These are phyloP conservation scores for Podospora appendiculata DNA, from an alignment of 495 filamentous ascomycete species.

Conservation along the genomic window DNA sequence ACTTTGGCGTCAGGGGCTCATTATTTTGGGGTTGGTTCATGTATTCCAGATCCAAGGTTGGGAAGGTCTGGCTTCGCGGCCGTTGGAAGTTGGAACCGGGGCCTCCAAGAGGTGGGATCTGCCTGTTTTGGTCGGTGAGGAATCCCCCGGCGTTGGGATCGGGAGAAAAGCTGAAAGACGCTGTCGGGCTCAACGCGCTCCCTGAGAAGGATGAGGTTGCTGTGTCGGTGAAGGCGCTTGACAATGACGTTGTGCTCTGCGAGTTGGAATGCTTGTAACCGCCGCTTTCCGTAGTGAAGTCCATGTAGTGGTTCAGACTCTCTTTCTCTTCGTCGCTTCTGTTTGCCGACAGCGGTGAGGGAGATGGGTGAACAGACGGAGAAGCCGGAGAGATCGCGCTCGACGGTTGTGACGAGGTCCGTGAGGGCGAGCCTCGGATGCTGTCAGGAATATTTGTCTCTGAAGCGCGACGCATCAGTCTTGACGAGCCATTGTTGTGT, in stretches of 20 bases:
- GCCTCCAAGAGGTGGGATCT: constrained; percentile 38
- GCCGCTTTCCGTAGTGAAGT: constrained; percentile 38
- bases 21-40: constrained; percentile 55
- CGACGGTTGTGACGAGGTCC: constrained; percentile 59
- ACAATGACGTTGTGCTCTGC: constrained; percentile 48
- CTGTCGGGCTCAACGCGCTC: constrained; percentile 74
- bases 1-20: constrained; percentile 61
- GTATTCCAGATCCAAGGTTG: constrained; percentile 65
- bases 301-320: constrained; percentile 36
- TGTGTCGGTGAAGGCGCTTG: constrained; percentile 51
- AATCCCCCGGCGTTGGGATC: constrained; percentile 66
- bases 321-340: constrained; percentile 59
- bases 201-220: constrained; percentile 61
- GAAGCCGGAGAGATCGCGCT: constrained; percentile 68
- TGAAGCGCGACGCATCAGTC: constrained; percentile 60
- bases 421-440: constrained; percentile 42
- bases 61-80: constrained; percentile 89
- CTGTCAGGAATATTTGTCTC: constrained; percentile 55
- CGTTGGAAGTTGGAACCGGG: constrained; percentile 54
- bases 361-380: constrained; percentile 52
- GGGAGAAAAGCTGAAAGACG: constrained; percentile 72
- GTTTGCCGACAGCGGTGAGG: constrained; percentile 58
- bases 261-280: constrained; percentile 49
- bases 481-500: constrained; percentile 64
- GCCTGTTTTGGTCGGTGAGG: constrained; percentile 55